Evolutionary conservation across 768 basidiomycete species (phyloP).

Genomic region (Tephrocybe sp.): DNA sequence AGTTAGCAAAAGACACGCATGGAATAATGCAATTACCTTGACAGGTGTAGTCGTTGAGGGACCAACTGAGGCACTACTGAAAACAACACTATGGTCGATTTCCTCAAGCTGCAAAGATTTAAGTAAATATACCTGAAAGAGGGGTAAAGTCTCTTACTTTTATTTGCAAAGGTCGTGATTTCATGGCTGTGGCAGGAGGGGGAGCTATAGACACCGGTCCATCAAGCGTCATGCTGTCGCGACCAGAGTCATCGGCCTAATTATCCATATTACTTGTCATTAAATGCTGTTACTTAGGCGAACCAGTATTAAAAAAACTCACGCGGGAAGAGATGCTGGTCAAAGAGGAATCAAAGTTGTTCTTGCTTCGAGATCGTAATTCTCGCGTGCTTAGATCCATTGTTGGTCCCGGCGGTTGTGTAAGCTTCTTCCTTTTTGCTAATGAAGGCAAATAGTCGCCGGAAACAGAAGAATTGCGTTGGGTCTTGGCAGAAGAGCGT

Average conservation of each 20-base stretch:
- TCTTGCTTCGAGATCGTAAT: constrained; percentile 44
- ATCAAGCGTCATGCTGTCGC: constrained; percentile 19
- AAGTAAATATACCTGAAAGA: not conserved
- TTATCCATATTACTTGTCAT: constrained; percentile 22
- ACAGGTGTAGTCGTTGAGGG: constrained; percentile 10
- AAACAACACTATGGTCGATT: constrained; percentile 20
- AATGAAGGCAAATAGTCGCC: constrained; percentile 32
- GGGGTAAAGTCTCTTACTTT: constrained; percentile 27
- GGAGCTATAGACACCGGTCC: constrained; percentile 17
- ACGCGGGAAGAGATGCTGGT: constrained; percentile 41
- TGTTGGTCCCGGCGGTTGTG: constrained; percentile 16
- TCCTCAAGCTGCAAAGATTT: constrained; percentile 32
- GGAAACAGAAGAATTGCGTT: constrained; percentile 23
- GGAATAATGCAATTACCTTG: constrained; percentile 12
- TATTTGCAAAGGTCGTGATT: constrained; percentile 28
- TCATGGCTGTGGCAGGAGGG: constrained; percentile 13
- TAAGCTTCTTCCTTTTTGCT: constrained; percentile 35
- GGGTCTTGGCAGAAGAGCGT: constrained; percentile 7
- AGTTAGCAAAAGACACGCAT: not conserved
- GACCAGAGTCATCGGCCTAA: constrained; percentile 24
- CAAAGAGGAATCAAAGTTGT: constrained; percentile 31
- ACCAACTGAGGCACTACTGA: constrained; percentile 11
- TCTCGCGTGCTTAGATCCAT: constrained; percentile 37
- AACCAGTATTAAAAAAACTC: constrained; percentile 4
- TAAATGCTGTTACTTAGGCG: not conserved